A percentile compares a stretch with the other conserved stretches of the same genome.
These are phyloP conservation scores for Chalciporus pseudorubinellus DNA, from an alignment of 768 basidiomycete species.

Conservation along the genomic window DNA sequence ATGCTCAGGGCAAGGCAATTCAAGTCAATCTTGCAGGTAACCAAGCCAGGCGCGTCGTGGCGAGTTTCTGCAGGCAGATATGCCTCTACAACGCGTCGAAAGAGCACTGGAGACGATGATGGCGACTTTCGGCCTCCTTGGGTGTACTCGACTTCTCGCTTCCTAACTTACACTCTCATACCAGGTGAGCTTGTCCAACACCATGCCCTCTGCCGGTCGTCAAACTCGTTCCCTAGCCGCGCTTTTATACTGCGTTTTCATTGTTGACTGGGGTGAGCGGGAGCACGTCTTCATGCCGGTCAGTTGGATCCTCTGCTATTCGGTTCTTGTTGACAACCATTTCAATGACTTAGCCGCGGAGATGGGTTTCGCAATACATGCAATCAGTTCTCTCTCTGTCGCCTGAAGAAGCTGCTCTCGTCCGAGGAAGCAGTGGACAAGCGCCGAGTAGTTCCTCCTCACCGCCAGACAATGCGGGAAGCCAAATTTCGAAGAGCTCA, in stretches of 20 bases:
- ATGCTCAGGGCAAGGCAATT: slow-evolving; percentile 13
- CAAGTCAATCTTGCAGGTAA: slow-evolving; percentile 1
- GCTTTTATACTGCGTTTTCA: slow-evolving; percentile 56
- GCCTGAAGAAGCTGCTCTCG: slow-evolving; percentile 46
- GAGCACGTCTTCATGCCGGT: slow-evolving; percentile 73
- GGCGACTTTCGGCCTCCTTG: slow-evolving; percentile 58
- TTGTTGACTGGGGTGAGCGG: slow-evolving; percentile 66
- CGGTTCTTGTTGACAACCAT: neutral
- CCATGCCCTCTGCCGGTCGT: neutral
- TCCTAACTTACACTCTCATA: slow-evolving; percentile 54
- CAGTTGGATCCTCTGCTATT: slow-evolving; percentile 25
- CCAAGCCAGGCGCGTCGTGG: slow-evolving; percentile 1
- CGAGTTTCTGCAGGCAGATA: slow-evolving; percentile 3
- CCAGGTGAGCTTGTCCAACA: slow-evolving; percentile 43
- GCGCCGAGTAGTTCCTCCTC: neutral
- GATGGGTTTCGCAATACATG: slow-evolving; percentile 52
- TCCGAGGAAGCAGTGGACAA: slow-evolving; percentile 6
- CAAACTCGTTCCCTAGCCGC: slow-evolving; percentile 38
- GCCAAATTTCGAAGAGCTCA: neutral
- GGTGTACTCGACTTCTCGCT: slow-evolving; percentile 52
- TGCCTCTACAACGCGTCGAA: slow-evolving; percentile 15
- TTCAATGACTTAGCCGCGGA: slow-evolving; percentile 42
- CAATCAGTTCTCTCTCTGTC: slow-evolving; percentile 58
- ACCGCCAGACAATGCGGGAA: neutral
- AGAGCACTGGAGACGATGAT: slow-evolving; percentile 16